Conservation (phyloP, 2,329 filamentous ascomycete species). For the Botrytis elliptica region DNA sequence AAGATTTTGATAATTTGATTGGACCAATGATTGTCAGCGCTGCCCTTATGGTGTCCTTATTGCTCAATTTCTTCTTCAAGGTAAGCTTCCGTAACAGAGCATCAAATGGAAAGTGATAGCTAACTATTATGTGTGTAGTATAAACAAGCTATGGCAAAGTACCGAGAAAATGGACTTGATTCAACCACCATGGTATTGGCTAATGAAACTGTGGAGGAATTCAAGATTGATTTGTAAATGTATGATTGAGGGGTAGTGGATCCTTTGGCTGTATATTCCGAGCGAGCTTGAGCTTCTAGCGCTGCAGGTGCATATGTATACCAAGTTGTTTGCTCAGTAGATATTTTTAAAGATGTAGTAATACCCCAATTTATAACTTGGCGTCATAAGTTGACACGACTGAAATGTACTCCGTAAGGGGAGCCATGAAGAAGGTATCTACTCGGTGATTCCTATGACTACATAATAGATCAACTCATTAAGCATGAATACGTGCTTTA, state of each 20-base stretch:
- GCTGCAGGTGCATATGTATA: conserved; percentile 2
- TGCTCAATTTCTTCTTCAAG: conserved; percentile 88
- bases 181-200: conserved; percentile 15
- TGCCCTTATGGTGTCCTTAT: conserved; percentile 73
- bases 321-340: conserved; percentile 5
- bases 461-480: neutral
- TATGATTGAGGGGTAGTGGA: conserved; percentile 7
- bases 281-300: neutral
- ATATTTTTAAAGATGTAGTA: conserved; percentile 3
- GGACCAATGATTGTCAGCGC: conserved; percentile 82
- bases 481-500: neutral
- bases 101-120: neutral
- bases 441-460: conserved; percentile 6
- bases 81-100: conserved; percentile 45
- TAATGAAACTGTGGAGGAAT: neutral
- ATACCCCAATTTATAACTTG: neutral
- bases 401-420: neutral
- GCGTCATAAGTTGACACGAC: neutral
- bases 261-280: neutral
- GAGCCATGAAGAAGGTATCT: neutral
- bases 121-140: conserved; percentile 30
- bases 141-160: conserved; percentile 28
- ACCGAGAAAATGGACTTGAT: neutral
- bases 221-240: conserved; percentile 25
- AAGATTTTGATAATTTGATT: conserved; percentile 86